Base-by-base conservation (phyloP, 2,329 filamentous ascomycete genomes). In the Alternaria hordeiaustralica region DNA sequence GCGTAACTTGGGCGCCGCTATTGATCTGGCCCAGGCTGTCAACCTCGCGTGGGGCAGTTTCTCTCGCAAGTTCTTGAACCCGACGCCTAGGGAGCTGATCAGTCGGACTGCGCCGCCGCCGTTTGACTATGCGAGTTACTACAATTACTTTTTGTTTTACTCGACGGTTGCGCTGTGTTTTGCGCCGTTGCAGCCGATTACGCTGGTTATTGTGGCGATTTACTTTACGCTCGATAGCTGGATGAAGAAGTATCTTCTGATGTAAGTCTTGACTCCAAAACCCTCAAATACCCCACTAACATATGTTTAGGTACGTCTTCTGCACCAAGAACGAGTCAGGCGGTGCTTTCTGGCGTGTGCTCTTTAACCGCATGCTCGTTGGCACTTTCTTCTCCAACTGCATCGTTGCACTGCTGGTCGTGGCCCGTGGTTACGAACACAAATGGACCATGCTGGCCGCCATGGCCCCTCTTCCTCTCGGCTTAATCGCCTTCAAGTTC, bases 141-240 rank as follows among this genome's bases (percentile, higher is more conserved):
- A 97, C 86, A 98, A 97, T 80, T 98, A 97, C 79, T 97, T 97
- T 80, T 85, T 98, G 28, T 99, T 93, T 82, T 99, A 98, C 82
- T 86, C 92, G 23, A 97, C 95, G 0, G 92, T 98, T 30, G 91
- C 93, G 0, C 84, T 99, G 15, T 93, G 90, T 73, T 97, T 96
- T 75, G 89, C 91, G 2, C 89, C 90, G 2, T 85, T 98, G 56
- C 96, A 98, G 79, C 96, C 96, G 0, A 85, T 98, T 23, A 91
- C 96, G 2, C 85, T 99, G 8, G 89, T 92, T 0, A 92, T 96
- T 43, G 93, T 92, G 1, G 94, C 94, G 2, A 82, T 97, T 28
- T 99, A 97, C 84, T 98, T 98, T 79, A 83, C 84, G 55, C 84
- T 99, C 55, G 96, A 99, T 78, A 90, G 90, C 5, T 93, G 91